Evolutionary conservation across 352 stramenopile species (phyloP), one percentile per base, ranked within the genome.

Genomic region (Phytophthora boehmeriae): DNA sequence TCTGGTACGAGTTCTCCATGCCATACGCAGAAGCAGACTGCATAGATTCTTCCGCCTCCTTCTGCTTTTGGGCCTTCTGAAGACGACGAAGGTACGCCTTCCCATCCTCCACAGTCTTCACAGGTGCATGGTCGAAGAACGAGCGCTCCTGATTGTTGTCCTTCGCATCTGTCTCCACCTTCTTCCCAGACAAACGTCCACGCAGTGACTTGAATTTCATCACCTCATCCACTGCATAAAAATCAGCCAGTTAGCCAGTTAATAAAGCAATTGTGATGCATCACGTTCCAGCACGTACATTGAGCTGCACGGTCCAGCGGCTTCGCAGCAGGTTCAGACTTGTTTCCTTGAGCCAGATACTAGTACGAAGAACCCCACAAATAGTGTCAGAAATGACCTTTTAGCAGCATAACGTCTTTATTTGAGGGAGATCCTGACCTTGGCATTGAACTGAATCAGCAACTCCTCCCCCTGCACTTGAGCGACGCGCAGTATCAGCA

Each of bases 21-120:
- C 80, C 75, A 55, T 82, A 87, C 1, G 53, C 49, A 3, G 76
- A 76, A 6, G 66, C 61, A 3, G 67, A 66, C 44, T 86, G 72
- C 66, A 86, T 76, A 8, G 76, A 76, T 27, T 86, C 79, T 2
- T 82, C 73, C 9, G 68, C 60, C 53, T 92, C 68, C 19, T 75
- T 79, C 28, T 82, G 64, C 27, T 86, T 82, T 48, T 83, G 73
- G 4, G 63, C 43, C 38, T 83, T 72, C 44, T 89, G 78, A 11
- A 93, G 67, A 25, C 76, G 79, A 48, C 82, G 84, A 27, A 93
- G 54, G 19, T 89, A 93, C 25, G 76, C 80, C 41, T 89, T 89
- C 25, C 84, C 80, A 49, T 93, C 80, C 28, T 92, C 84, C 25
- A 90, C 76, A 0, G 82, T 90, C 50, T 75, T 83, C 48, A 90